Evolutionary conservation across 495 filamentous ascomycete species (phyloP).

Genomic region (Penicillium robsamsonii): DNA sequence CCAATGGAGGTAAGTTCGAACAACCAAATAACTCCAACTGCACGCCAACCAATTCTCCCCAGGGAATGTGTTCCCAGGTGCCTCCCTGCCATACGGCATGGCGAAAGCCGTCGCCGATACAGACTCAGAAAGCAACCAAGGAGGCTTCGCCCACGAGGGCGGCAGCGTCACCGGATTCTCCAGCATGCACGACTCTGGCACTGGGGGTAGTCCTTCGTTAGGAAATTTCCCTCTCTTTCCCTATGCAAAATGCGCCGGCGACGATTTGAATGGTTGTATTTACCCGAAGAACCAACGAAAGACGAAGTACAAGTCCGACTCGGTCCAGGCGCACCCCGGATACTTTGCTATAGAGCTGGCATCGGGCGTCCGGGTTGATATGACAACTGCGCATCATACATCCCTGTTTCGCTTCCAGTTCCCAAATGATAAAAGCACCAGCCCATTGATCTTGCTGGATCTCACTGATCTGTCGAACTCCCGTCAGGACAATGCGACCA

Average conservation of each 20-base stretch:
- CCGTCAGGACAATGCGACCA: conserved; percentile 60
- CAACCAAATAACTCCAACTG: not conserved
- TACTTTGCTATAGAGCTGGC: conserved; percentile 65
- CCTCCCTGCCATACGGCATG: conserved; percentile 71
- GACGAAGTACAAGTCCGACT: conserved; percentile 46
- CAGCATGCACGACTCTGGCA: conserved; percentile 72
- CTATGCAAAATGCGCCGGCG: conserved; percentile 58
- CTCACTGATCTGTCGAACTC: conserved; percentile 67
- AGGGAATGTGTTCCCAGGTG: conserved; percentile 72
- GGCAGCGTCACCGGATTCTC: conserved; percentile 69
- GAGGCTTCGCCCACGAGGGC: conserved; percentile 70
- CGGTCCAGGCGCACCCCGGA: conserved; percentile 65
- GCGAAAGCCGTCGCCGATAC: conserved; percentile 79
- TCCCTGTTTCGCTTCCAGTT: conserved; percentile 68
- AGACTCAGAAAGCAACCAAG: conserved; percentile 61
- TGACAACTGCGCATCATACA: conserved; percentile 61
- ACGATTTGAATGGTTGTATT: conserved; percentile 63
- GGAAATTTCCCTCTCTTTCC: conserved; percentile 77
- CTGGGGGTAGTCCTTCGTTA: conserved; percentile 67
- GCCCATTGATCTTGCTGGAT: conserved; percentile 65
- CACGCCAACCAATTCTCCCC: not conserved
- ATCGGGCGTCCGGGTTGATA: conserved; percentile 58
- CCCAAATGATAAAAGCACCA: conserved; percentile 35
- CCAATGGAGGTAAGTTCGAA: conserved; percentile 50
- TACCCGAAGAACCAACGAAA: conserved; percentile 58